A percentile compares a stretch with the other conserved stretches of the same genome.
Conservation (phyloP, 495 filamentous ascomycete genomes). For the Penicillium bialowiezense region DNA sequence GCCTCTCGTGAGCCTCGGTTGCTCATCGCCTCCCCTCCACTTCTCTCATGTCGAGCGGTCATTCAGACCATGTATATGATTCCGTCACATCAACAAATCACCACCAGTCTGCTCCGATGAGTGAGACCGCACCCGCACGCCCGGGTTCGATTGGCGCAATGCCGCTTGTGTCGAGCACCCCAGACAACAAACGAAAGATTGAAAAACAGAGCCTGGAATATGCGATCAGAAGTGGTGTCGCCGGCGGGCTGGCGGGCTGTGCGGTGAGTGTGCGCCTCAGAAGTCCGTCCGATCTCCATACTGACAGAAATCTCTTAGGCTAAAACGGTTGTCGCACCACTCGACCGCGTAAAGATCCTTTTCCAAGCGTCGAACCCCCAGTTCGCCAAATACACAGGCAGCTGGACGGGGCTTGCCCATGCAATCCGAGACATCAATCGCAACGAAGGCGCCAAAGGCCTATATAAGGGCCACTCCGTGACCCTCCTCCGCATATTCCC, state of each 20-base stretch:
- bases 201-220: constrained; percentile 80
- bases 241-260: constrained; percentile 86
- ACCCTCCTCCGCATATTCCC: constrained; percentile 94
- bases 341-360: constrained; percentile 97
- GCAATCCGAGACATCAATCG: constrained; percentile 83
- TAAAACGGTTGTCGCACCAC: constrained; percentile 92
- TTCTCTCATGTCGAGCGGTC: constrained; percentile 29
- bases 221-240: constrained; percentile 72
- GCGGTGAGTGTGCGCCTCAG: constrained; percentile 54
- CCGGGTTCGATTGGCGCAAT: constrained; percentile 22
- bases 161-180: constrained; percentile 2
- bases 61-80: constrained; percentile 31
- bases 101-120: constrained; percentile 32
- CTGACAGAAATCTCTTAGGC: constrained; percentile 52
- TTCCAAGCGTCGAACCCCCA: constrained; percentile 95
- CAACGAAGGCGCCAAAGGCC: constrained; percentile 66
- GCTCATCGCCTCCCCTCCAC: constrained; percentile 10
- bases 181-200: constrained; percentile 32
- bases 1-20: constrained; percentile 16
- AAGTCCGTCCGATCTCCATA: neutral
- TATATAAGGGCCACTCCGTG: constrained; percentile 92
- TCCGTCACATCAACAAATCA: constrained; percentile 12
- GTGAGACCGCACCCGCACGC: constrained; percentile 31
- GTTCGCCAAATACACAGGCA: constrained; percentile 86
- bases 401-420: constrained; percentile 72